Evolutionary conservation across 345 rosid genomes (phyloP), one percentile per base, ranked within the genome.

Genomic region (Microcos paniculata): DNA sequence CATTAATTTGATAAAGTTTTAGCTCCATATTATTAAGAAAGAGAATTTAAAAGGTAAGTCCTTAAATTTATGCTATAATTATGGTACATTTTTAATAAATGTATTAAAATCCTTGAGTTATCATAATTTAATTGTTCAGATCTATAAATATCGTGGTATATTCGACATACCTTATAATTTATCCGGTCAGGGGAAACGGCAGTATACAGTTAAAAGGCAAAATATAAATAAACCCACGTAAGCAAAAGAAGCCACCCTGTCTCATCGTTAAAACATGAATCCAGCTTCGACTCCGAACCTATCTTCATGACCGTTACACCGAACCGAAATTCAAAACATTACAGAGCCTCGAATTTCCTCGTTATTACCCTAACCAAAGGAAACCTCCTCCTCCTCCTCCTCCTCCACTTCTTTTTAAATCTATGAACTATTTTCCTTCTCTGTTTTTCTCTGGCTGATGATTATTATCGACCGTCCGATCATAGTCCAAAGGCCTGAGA

Each of bases 271-370:
- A n/a, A 33, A 35, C 76, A 23, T 4, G 16, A 10, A 52, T 40
- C 28, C 59, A 74, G 85, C 86, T 82, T 87, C 83, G 90, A 84
- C 12, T 69, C 94, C 92, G 87, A 87, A 81, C 96, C 94, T 72
- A 73, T 35, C 53, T 52, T 55, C 48, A 40, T 72, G 81, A 88
- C 94, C 98, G 96, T 94, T 94, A 62, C 73, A 15, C 97, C 94
- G 85, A 87, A 58, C 89, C 93, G 48, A 62, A 77, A 42, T 85
- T 91, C 84, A 62, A 88, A 91, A 78, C 58, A 30, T 48, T 55
- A 66, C 76, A 40, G 62, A 35, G 30, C 49, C 74, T 31, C 56
- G 52, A 14, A 31, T 61, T 48, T 62, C 5, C 51, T 33, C 40
- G 7, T 78, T 56, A 62, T 69, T 59, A 51, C 73, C 12, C 74